Percentiles rank a stretch among this genome's conserved stretches.
These are phyloP conservation scores for Trichaptum fuscoviolaceum DNA, from an alignment of 768 basidiomycete species.

Conservation along the genomic window DNA sequence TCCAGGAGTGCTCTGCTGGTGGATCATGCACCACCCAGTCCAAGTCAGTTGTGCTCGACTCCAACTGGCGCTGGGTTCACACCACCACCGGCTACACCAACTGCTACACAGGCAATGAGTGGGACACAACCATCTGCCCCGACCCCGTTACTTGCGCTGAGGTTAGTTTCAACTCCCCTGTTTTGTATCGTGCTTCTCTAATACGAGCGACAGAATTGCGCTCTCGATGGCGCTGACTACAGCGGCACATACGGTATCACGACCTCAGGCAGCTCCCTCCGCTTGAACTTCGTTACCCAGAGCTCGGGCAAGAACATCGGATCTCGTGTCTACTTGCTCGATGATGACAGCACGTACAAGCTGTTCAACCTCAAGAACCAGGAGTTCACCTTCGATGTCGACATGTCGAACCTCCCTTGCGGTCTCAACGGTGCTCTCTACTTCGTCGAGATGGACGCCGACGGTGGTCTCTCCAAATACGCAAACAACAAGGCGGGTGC, in stretches of 20 bases:
- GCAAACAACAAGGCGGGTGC: slow-evolving; percentile 54
- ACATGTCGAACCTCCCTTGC: slow-evolving; percentile 51
- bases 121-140: slow-evolving; percentile 48
- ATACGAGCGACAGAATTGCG: slow-evolving; percentile 7
- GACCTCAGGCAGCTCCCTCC: slow-evolving; percentile 25
- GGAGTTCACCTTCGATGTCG: slow-evolving; percentile 58
- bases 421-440: slow-evolving; percentile 60
- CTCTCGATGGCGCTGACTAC: slow-evolving; percentile 28
- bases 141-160: slow-evolving; percentile 41
- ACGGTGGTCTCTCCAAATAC: slow-evolving; percentile 46
- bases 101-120: slow-evolving; percentile 52
- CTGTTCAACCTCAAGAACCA: slow-evolving; percentile 48
- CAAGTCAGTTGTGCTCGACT: slow-evolving; percentile 39
- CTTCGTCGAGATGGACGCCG: slow-evolving; percentile 55
- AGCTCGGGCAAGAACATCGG: slow-evolving; percentile 25
- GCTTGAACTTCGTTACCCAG: slow-evolving; percentile 27
- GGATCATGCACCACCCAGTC: slow-evolving; percentile 34
- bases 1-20: slow-evolving; percentile 40
- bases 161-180: slow-evolving; percentile 9
- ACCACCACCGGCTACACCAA: slow-evolving; percentile 30
- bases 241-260: slow-evolving; percentile 28
- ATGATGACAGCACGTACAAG: slow-evolving; percentile 36
- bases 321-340: slow-evolving; percentile 46
- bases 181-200: background rate
- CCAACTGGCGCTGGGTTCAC: slow-evolving; percentile 45